These are phyloP conservation scores for Podaxis sp. DNA, from an alignment of 768 basidiomycete species.

Conservation along the genomic window DNA sequence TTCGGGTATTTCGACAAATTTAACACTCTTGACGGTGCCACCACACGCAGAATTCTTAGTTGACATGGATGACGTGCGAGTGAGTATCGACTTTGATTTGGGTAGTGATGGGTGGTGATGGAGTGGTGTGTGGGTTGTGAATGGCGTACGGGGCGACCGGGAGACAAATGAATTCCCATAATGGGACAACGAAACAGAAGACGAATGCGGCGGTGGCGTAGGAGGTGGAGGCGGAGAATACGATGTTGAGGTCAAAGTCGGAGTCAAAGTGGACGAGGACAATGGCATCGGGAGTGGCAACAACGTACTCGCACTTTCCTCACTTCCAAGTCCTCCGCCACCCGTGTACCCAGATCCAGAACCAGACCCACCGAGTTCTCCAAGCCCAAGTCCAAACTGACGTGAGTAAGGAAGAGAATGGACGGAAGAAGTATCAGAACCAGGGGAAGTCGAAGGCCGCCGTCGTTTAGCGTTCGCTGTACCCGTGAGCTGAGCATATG, in stretches of 20 bases:
- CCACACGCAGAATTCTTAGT: conserved; percentile 32
- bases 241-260: background rate
- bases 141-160: conserved; percentile 2
- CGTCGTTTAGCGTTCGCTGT: conserved; percentile 6
- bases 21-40: conserved; percentile 56
- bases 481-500: conserved; percentile 14
- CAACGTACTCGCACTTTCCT: background rate
- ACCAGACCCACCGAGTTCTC: background rate
- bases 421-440: conserved; percentile 9
- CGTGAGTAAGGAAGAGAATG: conserved; percentile 1
- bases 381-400: background rate
- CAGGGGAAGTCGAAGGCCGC: conserved; percentile 14
- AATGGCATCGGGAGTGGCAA: background rate
- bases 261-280: conserved; percentile 2
- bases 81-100: conserved; percentile 57
- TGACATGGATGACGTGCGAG: conserved; percentile 51
- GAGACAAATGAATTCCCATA: conserved; percentile 5
- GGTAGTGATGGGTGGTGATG: conserved; percentile 11
- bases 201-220: conserved; percentile 8
- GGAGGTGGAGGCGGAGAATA: background rate
- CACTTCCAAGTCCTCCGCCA: background rate
- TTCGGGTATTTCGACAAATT: conserved; percentile 67
- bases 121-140: conserved; percentile 4
- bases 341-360: background rate
- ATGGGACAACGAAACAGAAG: conserved; percentile 12